Evolutionary conservation across 176 grass and related monocot species (phyloP).

Genomic region (Carex cristatella): DNA sequence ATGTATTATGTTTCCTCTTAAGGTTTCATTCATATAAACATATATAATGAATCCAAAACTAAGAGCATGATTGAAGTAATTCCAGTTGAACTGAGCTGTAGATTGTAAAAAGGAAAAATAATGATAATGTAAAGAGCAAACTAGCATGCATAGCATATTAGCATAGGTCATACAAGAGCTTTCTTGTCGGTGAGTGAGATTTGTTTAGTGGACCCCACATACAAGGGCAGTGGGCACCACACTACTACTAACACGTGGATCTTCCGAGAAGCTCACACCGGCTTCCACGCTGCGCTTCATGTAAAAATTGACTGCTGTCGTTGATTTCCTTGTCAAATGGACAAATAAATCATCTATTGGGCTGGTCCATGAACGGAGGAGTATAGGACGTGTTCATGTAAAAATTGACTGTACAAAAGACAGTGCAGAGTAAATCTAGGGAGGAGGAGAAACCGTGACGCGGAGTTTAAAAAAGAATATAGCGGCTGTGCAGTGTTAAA

Average conservation of each 20-base stretch:
- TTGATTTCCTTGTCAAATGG: not conserved
- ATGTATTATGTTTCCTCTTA: not conserved
- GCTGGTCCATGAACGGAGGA: not conserved
- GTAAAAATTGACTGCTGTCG: too few relatives aligned
- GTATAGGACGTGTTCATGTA: not conserved
- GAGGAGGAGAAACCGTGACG: too few relatives aligned
- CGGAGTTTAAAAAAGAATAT: too few relatives aligned
- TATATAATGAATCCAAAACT: not conserved
- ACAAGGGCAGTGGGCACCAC: not conserved
- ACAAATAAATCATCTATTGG: not conserved
- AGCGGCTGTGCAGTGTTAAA: too few relatives aligned
- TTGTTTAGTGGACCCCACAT: not conserved
- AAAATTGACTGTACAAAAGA: not conserved
- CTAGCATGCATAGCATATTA: not conserved
- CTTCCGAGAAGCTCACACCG: constrained; percentile 2
- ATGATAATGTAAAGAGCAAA: not conserved
- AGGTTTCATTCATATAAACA: too few relatives aligned
- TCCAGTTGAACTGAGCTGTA: not conserved
- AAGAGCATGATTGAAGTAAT: not conserved
- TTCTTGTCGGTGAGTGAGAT: constrained; percentile 5
- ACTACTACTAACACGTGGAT: not conserved
- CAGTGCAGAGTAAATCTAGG: not conserved
- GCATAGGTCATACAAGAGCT: not conserved
- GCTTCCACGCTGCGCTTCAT: not conserved
- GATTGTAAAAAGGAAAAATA: not conserved